Evolutionary conservation across 371 early-diverging fungal species (phyloP).

Genomic region (Mortierella sp.): DNA sequence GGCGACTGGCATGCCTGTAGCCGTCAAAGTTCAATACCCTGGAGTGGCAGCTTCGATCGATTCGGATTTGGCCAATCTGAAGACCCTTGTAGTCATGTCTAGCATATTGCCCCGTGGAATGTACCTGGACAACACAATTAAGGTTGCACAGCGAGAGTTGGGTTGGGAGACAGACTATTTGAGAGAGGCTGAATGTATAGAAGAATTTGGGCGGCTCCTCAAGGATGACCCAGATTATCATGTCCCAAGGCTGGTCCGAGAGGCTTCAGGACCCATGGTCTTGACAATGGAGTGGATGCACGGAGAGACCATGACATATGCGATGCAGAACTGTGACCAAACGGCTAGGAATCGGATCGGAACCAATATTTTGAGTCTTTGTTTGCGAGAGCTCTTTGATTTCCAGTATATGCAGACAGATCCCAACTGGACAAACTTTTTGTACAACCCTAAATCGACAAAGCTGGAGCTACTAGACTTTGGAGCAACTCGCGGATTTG

Average conservation of each 20-base stretch:
- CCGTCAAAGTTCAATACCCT: constrained; percentile 97
- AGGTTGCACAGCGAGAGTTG: constrained; percentile 91
- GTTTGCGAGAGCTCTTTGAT: constrained; percentile 91
- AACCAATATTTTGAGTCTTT: constrained; percentile 78
- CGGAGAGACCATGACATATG: constrained; percentile 81
- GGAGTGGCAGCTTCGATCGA: constrained; percentile 92
- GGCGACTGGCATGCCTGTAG: constrained; percentile 70
- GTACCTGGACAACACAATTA: constrained; percentile 96
- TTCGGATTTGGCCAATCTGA: constrained; percentile 88
- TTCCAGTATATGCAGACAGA: constrained; percentile 98
- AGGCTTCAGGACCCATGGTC: constrained; percentile 79
- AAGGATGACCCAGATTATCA: constrained; percentile 72
- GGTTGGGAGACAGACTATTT: constrained; percentile 95
- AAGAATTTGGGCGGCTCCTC: constrained; percentile 75
- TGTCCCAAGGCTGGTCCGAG: constrained; percentile 82
- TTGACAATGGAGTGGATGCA: constrained; percentile 85
- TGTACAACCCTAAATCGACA: constrained; percentile 78
- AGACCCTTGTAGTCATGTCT: constrained; percentile 82
- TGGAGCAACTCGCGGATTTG: constrained; percentile 93
- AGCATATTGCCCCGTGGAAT: constrained; percentile 92
- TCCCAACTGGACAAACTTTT: constrained; percentile 98
- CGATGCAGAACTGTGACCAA: constrained; percentile 73
- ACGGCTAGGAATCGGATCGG: constrained; percentile 76
- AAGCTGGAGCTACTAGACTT: constrained; percentile 93
- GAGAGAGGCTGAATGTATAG: constrained; percentile 87